phyloP scores from a whole-genome alignment of 805 yeast genomes.

The Phaffomyces opuntiae region DNA sequence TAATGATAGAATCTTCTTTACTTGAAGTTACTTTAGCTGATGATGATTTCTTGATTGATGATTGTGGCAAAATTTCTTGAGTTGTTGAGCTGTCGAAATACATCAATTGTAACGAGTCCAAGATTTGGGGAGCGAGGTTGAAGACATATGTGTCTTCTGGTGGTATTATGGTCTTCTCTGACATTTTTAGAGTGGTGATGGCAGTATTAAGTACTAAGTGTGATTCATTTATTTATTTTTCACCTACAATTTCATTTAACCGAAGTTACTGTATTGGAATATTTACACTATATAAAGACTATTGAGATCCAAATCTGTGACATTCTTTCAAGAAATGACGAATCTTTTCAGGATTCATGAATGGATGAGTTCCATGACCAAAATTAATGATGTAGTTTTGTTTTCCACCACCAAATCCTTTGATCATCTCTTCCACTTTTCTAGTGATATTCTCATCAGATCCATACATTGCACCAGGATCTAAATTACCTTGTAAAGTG shows the following conservation, averaged over 20 bases:
- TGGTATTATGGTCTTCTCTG: neutral
- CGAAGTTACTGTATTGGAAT: neutral
- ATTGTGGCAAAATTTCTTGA: conserved; percentile 23
- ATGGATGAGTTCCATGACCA: conserved; percentile 98
- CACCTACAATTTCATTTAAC: neutral
- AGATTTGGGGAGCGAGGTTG: conserved; percentile 32
- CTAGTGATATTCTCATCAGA: conserved; percentile 69
- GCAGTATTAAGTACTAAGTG: neutral
- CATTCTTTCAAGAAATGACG: conserved; percentile 82
- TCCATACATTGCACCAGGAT: conserved; percentile 94
- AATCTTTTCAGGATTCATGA: conserved; percentile 89
- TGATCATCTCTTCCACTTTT: conserved; percentile 83
- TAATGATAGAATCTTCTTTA: conserved; percentile 3
- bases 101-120: conserved; percentile 42
- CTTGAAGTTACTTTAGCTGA: neutral
- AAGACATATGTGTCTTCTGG: conserved; percentile 42
- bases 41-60: neutral
- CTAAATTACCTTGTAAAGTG: conserved; percentile 88
- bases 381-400: conserved; percentile 87
- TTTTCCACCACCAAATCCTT: conserved; percentile 91
- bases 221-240: no score
- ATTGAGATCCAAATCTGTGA: conserved; percentile 63
- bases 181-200: neutral
- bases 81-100: conserved; percentile 47
- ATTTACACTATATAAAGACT: conserved; percentile 1